These are phyloP conservation scores for Chloranthus sessilifolius DNA, from an alignment of 164 flowering plant genomes.

Conservation along the genomic window DNA sequence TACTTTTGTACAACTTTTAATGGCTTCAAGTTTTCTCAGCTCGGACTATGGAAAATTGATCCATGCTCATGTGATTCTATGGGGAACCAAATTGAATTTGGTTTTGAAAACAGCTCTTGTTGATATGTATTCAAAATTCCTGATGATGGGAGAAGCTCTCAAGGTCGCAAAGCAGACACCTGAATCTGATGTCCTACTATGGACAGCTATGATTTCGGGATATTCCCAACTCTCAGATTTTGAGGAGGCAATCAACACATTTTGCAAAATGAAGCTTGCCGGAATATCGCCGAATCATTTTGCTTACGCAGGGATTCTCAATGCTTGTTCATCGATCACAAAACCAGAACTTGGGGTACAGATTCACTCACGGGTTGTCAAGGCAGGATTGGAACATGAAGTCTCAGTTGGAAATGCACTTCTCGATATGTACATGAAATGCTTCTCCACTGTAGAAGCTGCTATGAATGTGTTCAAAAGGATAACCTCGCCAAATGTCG, in stretches of 20 bases:
- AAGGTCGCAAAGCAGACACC: slow-evolving; percentile 33
- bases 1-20: slow-evolving; percentile 46
- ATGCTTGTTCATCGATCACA: slow-evolving; percentile 28
- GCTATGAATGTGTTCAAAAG: slow-evolving; percentile 32
- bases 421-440: slow-evolving; percentile 49
- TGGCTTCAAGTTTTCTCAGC: slow-evolving; percentile 28
- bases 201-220: slow-evolving; percentile 52
- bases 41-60: slow-evolving; percentile 31
- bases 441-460: slow-evolving; percentile 25
- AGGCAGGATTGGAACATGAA: slow-evolving; percentile 38
- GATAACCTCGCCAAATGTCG: slow-evolving; percentile 39
- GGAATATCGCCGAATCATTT: slow-evolving; percentile 39
- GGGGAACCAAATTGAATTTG: slow-evolving; percentile 36
- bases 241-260: slow-evolving; percentile 31
- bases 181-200: slow-evolving; percentile 38
- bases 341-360: slow-evolving; percentile 39
- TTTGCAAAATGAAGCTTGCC: slow-evolving; percentile 31
- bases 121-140: slow-evolving; percentile 43
- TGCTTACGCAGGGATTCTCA: slow-evolving; percentile 39
- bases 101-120: slow-evolving; percentile 50
- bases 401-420: slow-evolving; percentile 52
- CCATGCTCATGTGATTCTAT: slow-evolving; percentile 38
- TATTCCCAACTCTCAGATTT: slow-evolving; percentile 24
- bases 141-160: slow-evolving; percentile 37
- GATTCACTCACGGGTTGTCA: slow-evolving; percentile 40